These are phyloP conservation scores for Talaromyces sp. DNA, from an alignment of 2,329 filamentous ascomycete genomes.

Conservation along the genomic window DNA sequence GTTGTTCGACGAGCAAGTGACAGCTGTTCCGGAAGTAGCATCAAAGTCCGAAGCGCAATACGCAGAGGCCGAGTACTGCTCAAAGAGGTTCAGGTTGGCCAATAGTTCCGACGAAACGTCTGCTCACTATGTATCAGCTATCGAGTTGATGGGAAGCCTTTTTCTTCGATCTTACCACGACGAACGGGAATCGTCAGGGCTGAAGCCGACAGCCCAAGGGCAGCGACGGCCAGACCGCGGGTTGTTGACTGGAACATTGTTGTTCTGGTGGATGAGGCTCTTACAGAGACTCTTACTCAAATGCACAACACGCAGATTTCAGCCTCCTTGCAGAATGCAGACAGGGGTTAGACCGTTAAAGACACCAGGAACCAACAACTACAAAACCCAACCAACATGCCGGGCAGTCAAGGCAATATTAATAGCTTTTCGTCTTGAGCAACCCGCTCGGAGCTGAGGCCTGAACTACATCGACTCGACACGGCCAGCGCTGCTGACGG, in stretches of 20 bases:
- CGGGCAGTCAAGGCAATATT: background rate
- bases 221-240: background rate
- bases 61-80: conserved; percentile 48
- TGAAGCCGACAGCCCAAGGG: background rate
- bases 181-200: conserved; percentile 1
- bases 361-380: background rate
- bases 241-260: background rate
- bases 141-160: background rate
- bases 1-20: conserved; percentile 41
- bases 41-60: conserved; percentile 48
- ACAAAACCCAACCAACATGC: background rate
- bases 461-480: background rate
- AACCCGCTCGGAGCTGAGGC: background rate
- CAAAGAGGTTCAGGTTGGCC: conserved; percentile 40
- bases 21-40: conserved; percentile 30
- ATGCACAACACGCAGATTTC: background rate
- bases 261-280: background rate
- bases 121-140: conserved; percentile 10
- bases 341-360: background rate
- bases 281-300: background rate
- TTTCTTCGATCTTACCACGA: conserved; percentile 2
- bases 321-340: background rate
- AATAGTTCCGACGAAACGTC: conserved; percentile 37
- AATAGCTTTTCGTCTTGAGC: background rate
- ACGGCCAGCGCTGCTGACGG: background rate